Evolutionary conservation across 2,329 filamentous ascomycete genomes (phyloP), one percentile per base, ranked within the genome.

Genomic region (Penicillium sp.): DNA sequence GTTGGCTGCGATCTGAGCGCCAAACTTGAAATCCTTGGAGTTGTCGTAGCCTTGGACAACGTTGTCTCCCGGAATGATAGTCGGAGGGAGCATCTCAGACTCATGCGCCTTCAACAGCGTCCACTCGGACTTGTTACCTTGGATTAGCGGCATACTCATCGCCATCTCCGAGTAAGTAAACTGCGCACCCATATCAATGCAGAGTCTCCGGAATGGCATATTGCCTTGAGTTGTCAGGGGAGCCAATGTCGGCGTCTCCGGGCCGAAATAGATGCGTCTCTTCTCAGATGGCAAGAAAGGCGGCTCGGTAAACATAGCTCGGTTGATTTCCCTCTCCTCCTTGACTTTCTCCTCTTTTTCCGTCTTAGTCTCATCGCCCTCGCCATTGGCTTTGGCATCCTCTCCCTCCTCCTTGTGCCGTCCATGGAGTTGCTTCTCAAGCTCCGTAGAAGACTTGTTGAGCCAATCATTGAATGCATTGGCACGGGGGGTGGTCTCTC

Each of bases 121-220:
- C 93, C 93, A 98, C 74, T 98, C 93, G 1, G 85, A 80, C 72
- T 92, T 95, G 56, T 87, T 82, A 31, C 93, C 93, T 69, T 96
- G 90, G 5, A 98, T 79, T 37, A 98, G 74, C 8, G 92, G 91
- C 70, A 95, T 75, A 25, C 89, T 85, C 81, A 98, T 88, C 3
- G 92, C 93, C 93, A 98, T 98, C 72, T 98, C 93, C 0, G 92
- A 97, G 75, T 95, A 98, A 0, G 93, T 98, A 42, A 95, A 78
- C 66, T 96, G 87, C 25, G 90, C 91, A 31, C 93, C 93, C 23
- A 97, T 80, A 47, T 91, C 87, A 10, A 89, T 85, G 64, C 91
- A 96, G 27, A 98, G 81, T 43, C 93, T 83, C 49, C 93, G 86
- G 75, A 95, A 98, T 1, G 93, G 93, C 42, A 97, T 78, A 63